Percentiles rank a stretch among this genome's conserved stretches.
Conservation (phyloP, 176 grass and related monocot species). For the Panicum miliaceum region DNA sequence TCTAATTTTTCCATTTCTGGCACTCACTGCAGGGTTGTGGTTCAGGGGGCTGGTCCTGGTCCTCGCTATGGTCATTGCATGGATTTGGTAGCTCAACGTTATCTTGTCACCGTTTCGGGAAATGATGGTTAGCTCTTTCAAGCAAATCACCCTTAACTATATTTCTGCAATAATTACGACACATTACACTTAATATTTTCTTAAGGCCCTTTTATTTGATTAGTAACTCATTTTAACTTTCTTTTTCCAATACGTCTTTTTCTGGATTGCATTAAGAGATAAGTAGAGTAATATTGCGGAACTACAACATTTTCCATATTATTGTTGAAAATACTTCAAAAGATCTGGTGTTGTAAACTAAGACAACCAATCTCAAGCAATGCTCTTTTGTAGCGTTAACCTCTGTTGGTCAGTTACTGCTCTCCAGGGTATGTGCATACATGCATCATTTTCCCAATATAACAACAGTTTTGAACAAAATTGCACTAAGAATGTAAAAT, state of each 20-base stretch:
- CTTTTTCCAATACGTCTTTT: neutral
- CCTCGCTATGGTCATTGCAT: slow-evolving; percentile 98
- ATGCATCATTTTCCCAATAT: slow-evolving; percentile 1
- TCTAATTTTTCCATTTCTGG: slow-evolving; percentile 35
- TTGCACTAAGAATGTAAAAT: neutral
- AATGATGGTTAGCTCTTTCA: slow-evolving; percentile 80
- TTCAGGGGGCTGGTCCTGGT: slow-evolving; percentile 92
- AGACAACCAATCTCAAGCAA: neutral
- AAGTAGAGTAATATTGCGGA: neutral
- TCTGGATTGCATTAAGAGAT: neutral
- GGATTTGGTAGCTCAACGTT: slow-evolving; percentile 92
- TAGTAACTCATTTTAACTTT: slow-evolving; percentile 2
- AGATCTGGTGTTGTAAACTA: neutral
- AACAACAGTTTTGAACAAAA: neutral
- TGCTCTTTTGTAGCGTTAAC: neutral
- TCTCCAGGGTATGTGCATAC: neutral
- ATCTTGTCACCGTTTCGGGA: slow-evolving; percentile 90
- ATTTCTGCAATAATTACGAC: slow-evolving; percentile 28
- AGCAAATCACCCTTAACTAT: neutral
- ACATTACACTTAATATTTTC: neutral
- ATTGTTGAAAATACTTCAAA: neutral
- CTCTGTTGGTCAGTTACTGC: neutral
- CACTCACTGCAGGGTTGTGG: slow-evolving; percentile 65
- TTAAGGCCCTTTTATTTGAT: slow-evolving; percentile 8
- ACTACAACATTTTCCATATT: neutral